Evolutionary conservation across 2,329 filamentous ascomycete genomes (phyloP).

Genomic region (Hypoxylon sp.): DNA sequence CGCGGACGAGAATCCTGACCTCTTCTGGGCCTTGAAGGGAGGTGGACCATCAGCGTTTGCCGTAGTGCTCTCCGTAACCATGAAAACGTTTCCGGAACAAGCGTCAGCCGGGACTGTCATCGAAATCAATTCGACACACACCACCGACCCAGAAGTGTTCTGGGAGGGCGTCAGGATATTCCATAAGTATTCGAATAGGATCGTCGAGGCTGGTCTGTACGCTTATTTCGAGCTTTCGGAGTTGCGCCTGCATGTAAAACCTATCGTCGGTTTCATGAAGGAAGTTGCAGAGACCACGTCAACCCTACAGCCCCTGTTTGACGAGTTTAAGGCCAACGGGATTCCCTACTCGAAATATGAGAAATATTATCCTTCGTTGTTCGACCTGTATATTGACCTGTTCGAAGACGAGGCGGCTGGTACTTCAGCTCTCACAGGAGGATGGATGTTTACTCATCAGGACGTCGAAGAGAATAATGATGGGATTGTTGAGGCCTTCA

Average conservation of each 20-base stretch:
- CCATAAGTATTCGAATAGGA: conserved; percentile 56
- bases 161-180: conserved; percentile 62
- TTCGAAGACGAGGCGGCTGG: conserved; percentile 54
- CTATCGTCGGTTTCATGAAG: conserved; percentile 54
- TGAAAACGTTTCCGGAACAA: conserved; percentile 63
- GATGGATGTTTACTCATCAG: conserved; percentile 54
- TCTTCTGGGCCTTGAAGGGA: conserved; percentile 69
- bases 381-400: conserved; percentile 54
- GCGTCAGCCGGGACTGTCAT: conserved; percentile 57
- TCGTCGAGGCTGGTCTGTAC: conserved; percentile 57
- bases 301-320: conserved; percentile 53
- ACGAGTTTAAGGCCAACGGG: conserved; percentile 48
- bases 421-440: conserved; percentile 52
- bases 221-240: conserved; percentile 59
- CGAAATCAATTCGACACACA: conserved; percentile 53
- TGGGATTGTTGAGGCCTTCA: conserved; percentile 53
- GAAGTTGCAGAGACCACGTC: conserved; percentile 51
- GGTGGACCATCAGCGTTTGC: conserved; percentile 66
- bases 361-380: conserved; percentile 51
- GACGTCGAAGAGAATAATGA: conserved; percentile 53
- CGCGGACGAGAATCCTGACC: conserved; percentile 59
- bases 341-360: conserved; percentile 47
- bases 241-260: conserved; percentile 55
- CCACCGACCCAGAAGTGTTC: conserved; percentile 55
- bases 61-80: conserved; percentile 63